phyloP scores from a whole-genome alignment of 164 flowering plant species.

The Saururus chinensis region DNA sequence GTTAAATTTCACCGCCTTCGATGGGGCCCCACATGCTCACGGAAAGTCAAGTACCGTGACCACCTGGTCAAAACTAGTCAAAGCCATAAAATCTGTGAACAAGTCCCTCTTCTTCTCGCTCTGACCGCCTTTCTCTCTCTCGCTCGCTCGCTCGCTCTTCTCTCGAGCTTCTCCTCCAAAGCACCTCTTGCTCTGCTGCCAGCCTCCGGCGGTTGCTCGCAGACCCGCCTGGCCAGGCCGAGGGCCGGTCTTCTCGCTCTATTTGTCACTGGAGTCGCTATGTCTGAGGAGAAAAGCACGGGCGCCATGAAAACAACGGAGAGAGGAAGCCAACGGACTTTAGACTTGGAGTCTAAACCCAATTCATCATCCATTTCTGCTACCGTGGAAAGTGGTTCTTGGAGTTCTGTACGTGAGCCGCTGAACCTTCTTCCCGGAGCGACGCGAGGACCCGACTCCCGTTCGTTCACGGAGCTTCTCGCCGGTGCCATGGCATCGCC shows the following conservation, averaged over 20 bases:
- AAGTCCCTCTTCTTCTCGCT: background rate
- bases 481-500: slow-evolving; percentile 8
- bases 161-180: background rate
- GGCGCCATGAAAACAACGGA: slow-evolving; percentile 8
- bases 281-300: background rate
- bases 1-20: too few relatives aligned
- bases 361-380: slow-evolving; percentile 2
- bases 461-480: slow-evolving; percentile 8
- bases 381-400: background rate
- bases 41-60: too few relatives aligned
- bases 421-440: background rate
- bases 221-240: background rate
- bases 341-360: slow-evolving; percentile 3
- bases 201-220: background rate
- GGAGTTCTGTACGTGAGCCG: slow-evolving; percentile 2
- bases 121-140: background rate
- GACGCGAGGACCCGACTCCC: background rate
- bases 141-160: too few relatives aligned
- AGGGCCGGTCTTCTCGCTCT: background rate
- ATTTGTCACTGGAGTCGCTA: too few relatives aligned
- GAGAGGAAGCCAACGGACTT: background rate
- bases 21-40: too few relatives aligned
- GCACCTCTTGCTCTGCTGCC: background rate
- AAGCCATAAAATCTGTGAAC: background rate
- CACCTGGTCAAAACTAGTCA: slow-evolving; percentile 2